Evolutionary conservation across 805 yeast genomes (phyloP), one percentile per base, ranked within the genome.

Genomic region (Yarrowia porcina): DNA sequence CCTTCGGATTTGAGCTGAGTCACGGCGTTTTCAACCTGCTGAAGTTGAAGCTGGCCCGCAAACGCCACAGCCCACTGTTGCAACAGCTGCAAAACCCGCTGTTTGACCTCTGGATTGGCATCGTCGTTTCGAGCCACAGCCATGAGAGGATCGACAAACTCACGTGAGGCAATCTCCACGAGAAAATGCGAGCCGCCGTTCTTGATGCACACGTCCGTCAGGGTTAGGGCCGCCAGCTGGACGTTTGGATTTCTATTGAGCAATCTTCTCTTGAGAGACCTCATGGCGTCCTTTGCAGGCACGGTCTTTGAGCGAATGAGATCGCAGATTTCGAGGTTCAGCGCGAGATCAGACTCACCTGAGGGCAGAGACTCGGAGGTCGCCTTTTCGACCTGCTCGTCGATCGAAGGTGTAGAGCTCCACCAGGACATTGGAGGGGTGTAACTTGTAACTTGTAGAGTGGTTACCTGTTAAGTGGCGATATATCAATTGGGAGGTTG

Each of bases 161-260:
- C 97, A 66, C 90, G 83, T 10, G 92, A 82, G 33, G 93, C 83
- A 30, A 92, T 79, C 69, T 90, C 97, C 20, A 77, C 79, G 21
- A 93, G 78, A 69, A 94, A 92, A 69, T 90, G 96, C 52, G 79
- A 79, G 8, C 99, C 99, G 50, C 97, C 92, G 72, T 94, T 94
- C 75, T 94, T 94, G 63, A 93, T 87, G 74, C 97, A 89, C 49
- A 90, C 81, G 69, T 94, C 98, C 32, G 87, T 79, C 65, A 94
- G 77, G 70, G 87, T 88, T 70, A 94, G 80, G 0, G 92, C 79
- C 5, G 94, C 82, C 27, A 85, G 79, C 70, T 89, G 89, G 10
- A 86, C 82, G 72, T 92, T 91, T 11, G 97, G 96, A 71, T 92
- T 92, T 63, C 78, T 76, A 21, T 85, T 82, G 27, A 86, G 78